A percentile compares a stretch with the other conserved stretches of the same genome.
Evolutionary conservation across 768 basidiomycete species (phyloP).

Genomic region (Lentinula boryana): DNA sequence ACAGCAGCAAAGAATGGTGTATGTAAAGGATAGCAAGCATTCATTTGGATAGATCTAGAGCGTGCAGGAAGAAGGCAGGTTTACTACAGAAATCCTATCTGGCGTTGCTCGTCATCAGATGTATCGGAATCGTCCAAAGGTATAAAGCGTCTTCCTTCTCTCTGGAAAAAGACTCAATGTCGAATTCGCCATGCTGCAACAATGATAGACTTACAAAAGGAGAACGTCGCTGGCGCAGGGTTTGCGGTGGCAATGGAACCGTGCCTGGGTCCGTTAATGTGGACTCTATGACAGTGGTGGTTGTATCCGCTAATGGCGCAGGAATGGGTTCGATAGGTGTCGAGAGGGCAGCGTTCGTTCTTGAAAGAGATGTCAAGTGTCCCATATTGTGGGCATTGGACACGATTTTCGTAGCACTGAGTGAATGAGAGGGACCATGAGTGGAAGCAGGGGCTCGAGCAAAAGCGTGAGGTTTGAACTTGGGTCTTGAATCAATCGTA

Average conservation of each 20-base stretch:
- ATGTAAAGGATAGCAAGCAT: not conserved
- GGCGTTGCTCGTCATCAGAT: constrained; percentile 2
- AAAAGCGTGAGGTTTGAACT: not conserved
- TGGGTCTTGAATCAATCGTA: not conserved
- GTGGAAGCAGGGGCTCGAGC: not conserved
- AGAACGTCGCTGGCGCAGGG: not conserved
- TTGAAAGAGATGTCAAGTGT: not conserved
- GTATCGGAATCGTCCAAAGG: constrained; percentile 5
- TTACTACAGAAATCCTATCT: not conserved
- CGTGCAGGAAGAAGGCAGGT: not conserved
- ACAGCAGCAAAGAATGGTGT: too few relatives aligned
- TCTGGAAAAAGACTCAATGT: not conserved
- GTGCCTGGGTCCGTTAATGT: too few relatives aligned
- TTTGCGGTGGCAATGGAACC: not conserved
- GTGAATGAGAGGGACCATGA: not conserved
- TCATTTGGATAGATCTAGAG: not conserved
- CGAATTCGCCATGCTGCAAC: not conserved
- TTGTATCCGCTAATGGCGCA: not conserved
- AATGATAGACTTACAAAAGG: constrained; percentile 1
- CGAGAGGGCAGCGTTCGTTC: not conserved
- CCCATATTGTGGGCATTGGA: not conserved
- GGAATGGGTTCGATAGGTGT: not conserved
- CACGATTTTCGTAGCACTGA: not conserved
- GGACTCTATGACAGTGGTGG: not conserved
- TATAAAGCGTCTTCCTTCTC: constrained; percentile 6